A percentile compares a stretch with the other conserved stretches of the same genome.
These are phyloP conservation scores for Chloris gayana DNA, from an alignment of 176 grass and related monocot genomes.

Conservation along the genomic window DNA sequence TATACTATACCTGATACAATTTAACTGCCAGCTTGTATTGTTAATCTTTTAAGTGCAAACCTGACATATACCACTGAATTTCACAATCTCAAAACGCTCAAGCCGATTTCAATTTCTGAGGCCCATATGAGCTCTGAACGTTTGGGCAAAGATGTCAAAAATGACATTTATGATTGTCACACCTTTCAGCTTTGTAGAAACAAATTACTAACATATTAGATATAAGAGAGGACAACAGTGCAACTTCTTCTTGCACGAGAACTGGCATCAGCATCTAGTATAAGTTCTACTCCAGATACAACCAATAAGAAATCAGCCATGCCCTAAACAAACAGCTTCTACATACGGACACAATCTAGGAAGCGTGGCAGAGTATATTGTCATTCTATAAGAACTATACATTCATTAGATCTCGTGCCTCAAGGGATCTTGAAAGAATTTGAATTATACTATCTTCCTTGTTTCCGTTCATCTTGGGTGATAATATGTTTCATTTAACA, in stretches of 20 bases:
- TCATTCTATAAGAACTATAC: constrained; percentile 30
- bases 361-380: background rate
- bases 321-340: background rate
- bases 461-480: background rate
- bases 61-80: background rate
- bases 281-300: constrained; percentile 33
- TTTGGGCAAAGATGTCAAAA: background rate
- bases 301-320: constrained; percentile 9
- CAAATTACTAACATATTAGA: background rate
- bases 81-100: no score
- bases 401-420: background rate
- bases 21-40: background rate
- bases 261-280: background rate
- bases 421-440: background rate
- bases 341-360: background rate
- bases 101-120: background rate
- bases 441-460: constrained; percentile 17
- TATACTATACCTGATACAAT: no score
- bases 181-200: background rate
- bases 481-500: background rate
- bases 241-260: background rate
- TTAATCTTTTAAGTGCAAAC: background rate
- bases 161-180: background rate
- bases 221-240: background rate
- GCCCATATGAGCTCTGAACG: background rate